Evolutionary conservation across 2,329 filamentous ascomycete genomes (phyloP), one percentile per base, ranked within the genome.

Genomic region (Ophiostoma quercus): DNA sequence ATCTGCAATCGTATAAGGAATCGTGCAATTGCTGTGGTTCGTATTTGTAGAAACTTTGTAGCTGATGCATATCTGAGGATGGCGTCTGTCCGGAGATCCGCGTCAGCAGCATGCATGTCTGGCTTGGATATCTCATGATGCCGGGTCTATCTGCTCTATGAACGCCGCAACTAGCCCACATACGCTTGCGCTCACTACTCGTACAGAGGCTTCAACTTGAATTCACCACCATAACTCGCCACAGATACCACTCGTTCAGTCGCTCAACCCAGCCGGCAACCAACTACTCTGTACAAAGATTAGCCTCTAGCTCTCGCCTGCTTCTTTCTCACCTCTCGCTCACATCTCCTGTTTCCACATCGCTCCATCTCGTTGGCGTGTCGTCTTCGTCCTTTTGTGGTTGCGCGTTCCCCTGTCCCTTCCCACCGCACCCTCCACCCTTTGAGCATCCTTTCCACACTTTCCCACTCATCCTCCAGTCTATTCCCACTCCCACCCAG

Each of bases 271-370:
- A 19, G 12, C 25, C 29, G 5, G 22, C 12, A 32, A 29, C 2
- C 9, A 8, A 29, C 54, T 14, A 9, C 25, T 34, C 57, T 25
- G 51, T 25, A 29, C 25, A 2, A 29, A 29, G 25, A 29, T 22
- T 57, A 57, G n/a, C 22, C 8, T 57, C 3, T 34, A 34, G 34
- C 5, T 14, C 51, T 57, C 25, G 22, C n/a, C 22, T 57, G 8
- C 22, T 29, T 22, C 54, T 60, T 54, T 54, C 47, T n/a, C 9
- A 19, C 14, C 14, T 22, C 7, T 62, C 57, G 11, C 14, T 32
- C 57, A 57, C 51, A 47, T 62, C 14, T 34, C 8, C 63, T 66
- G 65, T 66, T 47, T 66, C 65, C 65, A 66, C 34, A 25, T 43
- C n/a, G 34, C 63, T 41, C 37, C 63, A 66, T 43, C 11, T 66